Evolutionary conservation across 345 rosid genomes (phyloP).

Genomic region (Isatis tinctoria): DNA sequence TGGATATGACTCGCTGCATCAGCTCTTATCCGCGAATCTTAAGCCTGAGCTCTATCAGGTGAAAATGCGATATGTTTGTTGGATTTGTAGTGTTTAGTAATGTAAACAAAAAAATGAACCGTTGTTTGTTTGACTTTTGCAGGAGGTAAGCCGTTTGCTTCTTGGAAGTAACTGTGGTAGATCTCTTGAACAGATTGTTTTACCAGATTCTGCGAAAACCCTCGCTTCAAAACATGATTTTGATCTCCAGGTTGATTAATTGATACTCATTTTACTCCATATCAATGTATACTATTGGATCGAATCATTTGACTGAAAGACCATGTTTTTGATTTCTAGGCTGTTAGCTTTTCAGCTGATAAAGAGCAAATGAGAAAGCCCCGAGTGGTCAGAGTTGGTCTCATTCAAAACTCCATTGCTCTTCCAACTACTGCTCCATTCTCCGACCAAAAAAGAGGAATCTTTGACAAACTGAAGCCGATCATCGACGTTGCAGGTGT

Average conservation of each 20-base stretch:
- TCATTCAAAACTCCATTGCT: constrained; percentile 79
- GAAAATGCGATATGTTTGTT: background rate
- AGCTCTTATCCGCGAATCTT: constrained; percentile 69
- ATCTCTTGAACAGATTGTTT: constrained; percentile 42
- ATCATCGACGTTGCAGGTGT: constrained; percentile 83
- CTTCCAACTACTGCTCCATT: constrained; percentile 77
- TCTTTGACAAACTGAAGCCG: constrained; percentile 64
- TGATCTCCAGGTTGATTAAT: constrained; percentile 78
- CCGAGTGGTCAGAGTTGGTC: constrained; percentile 80
- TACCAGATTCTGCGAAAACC: constrained; percentile 51
- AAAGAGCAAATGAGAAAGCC: constrained; percentile 69
- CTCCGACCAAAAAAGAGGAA: constrained; percentile 62
- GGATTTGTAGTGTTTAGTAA: background rate
- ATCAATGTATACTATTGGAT: too few relatives aligned
- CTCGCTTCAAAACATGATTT: constrained; percentile 59
- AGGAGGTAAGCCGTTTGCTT: constrained; percentile 86
- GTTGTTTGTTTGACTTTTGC: constrained; percentile 21
- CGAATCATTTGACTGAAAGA: background rate
- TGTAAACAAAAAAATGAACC: background rate
- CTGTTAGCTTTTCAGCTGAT: constrained; percentile 64
- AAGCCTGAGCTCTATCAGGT: constrained; percentile 78
- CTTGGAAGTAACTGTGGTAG: constrained; percentile 74
- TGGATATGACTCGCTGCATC: constrained; percentile 77
- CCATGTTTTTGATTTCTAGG: constrained; percentile 40
- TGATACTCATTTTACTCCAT: background rate